Evolutionary conservation across 2,329 filamentous ascomycete genomes (phyloP).

Genomic region (Tolypocladium endophyticum): DNA sequence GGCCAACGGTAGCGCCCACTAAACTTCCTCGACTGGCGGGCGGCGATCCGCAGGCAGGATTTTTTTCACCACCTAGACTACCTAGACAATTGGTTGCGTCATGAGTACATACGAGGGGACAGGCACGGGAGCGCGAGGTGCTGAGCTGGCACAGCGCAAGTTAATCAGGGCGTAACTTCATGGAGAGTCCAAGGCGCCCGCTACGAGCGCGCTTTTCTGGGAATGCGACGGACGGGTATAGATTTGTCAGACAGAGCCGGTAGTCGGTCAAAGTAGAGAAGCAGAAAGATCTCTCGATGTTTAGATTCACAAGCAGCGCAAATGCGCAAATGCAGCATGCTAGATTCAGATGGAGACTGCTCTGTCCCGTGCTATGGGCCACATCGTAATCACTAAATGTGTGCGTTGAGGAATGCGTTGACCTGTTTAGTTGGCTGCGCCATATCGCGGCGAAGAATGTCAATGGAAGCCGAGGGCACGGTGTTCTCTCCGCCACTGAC

Average conservation of each 20-base stretch:
- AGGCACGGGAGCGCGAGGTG: neutral
- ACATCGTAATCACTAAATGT: too few species aligned
- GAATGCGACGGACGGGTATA: neutral
- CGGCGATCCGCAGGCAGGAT: neutral
- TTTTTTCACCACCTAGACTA: too few species aligned
- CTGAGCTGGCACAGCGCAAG: neutral
- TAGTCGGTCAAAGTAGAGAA: neutral
- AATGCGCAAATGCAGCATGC: neutral
- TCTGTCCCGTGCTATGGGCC: too few species aligned
- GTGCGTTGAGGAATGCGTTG: neutral
- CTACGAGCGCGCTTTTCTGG: neutral
- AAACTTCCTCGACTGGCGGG: slow-evolving; percentile 1
- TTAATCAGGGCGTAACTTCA: neutral
- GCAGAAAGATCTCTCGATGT: neutral
- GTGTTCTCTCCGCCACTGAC: neutral
- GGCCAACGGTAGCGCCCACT: slow-evolving; percentile 3
- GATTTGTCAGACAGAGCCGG: neutral
- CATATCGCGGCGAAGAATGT: neutral
- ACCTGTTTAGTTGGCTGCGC: neutral
- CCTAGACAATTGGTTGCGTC: neutral
- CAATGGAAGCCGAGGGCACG: neutral
- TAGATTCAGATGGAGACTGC: neutral
- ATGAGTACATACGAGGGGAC: neutral
- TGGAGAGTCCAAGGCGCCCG: neutral
- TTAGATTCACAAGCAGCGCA: neutral